A percentile compares a stretch with the other conserved stretches of the same genome.
These are phyloP conservation scores for Exophiala mesophila DNA, from an alignment of 2,329 filamentous ascomycete genomes.

Conservation along the genomic window DNA sequence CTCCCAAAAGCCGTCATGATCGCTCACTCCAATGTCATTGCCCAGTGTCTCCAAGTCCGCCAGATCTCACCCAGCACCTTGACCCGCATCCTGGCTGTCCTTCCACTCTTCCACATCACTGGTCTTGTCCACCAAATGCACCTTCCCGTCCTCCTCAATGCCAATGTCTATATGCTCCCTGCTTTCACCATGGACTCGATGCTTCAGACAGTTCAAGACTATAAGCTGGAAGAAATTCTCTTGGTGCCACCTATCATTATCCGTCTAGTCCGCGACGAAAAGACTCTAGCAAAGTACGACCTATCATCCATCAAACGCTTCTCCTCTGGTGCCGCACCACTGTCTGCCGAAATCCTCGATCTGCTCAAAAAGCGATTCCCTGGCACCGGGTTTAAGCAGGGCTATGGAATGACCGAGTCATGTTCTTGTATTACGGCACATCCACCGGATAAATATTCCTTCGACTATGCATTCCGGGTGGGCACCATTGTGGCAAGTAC, in stretches of 20 bases:
- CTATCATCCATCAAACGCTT: slow-evolving; percentile 53
- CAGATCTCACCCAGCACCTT: slow-evolving; percentile 48
- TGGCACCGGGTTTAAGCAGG: slow-evolving; percentile 57
- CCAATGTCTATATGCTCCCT: slow-evolving; percentile 62
- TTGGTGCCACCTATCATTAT: slow-evolving; percentile 60
- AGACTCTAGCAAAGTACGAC: slow-evolving; percentile 51
- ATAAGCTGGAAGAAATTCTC: slow-evolving; percentile 53
- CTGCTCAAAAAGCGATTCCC: slow-evolving; percentile 55
- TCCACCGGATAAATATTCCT: slow-evolving; percentile 52
- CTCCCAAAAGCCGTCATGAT: slow-evolving; percentile 35
- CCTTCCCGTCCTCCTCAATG: slow-evolving; percentile 58
- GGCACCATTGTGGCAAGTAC: slow-evolving; percentile 51
- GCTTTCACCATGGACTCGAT: slow-evolving; percentile 58
- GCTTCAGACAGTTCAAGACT: slow-evolving; percentile 49
- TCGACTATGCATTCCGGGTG: slow-evolving; percentile 49
- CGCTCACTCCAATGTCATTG: slow-evolving; percentile 50
- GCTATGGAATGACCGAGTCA: slow-evolving; percentile 65
- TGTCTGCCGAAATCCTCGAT: slow-evolving; percentile 53
- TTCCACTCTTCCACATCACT: slow-evolving; percentile 61
- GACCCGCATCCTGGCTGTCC: slow-evolving; percentile 51
- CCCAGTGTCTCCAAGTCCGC: slow-evolving; percentile 57
- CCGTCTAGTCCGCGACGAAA: slow-evolving; percentile 52
- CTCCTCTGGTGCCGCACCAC: slow-evolving; percentile 57
- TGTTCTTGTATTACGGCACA: slow-evolving; percentile 61
- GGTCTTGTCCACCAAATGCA: slow-evolving; percentile 60